Evolutionary conservation across 2,329 filamentous ascomycete genomes (phyloP).

Genomic region (Fusarium pseudoanthophilum): DNA sequence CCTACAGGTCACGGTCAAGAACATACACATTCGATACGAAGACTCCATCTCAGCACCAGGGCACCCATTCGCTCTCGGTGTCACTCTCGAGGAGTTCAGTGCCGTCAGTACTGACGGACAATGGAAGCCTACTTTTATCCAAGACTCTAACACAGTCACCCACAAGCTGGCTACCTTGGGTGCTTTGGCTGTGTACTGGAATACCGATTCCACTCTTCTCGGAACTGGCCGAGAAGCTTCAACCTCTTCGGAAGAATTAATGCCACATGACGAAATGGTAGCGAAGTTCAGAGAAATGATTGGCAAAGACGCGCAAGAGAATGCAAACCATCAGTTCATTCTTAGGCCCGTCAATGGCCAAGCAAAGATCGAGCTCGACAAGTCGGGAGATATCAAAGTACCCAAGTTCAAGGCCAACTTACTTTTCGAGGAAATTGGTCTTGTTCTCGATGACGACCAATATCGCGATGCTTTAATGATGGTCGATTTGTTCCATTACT

Average conservation of each 20-base stretch:
- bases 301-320: constrained; percentile 70
- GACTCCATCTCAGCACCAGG: constrained; percentile 95
- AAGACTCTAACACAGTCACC: constrained; percentile 82
- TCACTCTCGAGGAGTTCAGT: constrained; percentile 96
- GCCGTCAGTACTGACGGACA: constrained; percentile 94
- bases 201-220: constrained; percentile 88
- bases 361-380: constrained; percentile 94
- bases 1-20: constrained; percentile 96
- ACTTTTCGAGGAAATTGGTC: constrained; percentile 95
- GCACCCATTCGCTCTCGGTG: constrained; percentile 91
- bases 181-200: constrained; percentile 95
- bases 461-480: constrained; percentile 98
- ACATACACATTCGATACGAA: constrained; percentile 98
- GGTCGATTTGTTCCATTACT: constrained; percentile 98
- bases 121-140: constrained; percentile 96
- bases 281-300: constrained; percentile 82
- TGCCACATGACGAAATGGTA: constrained; percentile 81
- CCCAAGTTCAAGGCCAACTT: constrained; percentile 92
- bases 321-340: constrained; percentile 84
- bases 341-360: constrained; percentile 95
- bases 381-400: constrained; percentile 80
- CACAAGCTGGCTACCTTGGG: constrained; percentile 94
- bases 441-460: constrained; percentile 97
- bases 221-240: constrained; percentile 80
- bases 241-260: constrained; percentile 59